A percentile compares a stretch with the other conserved stretches of the same genome.
phyloP scores from a whole-genome alignment of 202 grass and related monocot genomes.

The Musa balbisiana region DNA sequence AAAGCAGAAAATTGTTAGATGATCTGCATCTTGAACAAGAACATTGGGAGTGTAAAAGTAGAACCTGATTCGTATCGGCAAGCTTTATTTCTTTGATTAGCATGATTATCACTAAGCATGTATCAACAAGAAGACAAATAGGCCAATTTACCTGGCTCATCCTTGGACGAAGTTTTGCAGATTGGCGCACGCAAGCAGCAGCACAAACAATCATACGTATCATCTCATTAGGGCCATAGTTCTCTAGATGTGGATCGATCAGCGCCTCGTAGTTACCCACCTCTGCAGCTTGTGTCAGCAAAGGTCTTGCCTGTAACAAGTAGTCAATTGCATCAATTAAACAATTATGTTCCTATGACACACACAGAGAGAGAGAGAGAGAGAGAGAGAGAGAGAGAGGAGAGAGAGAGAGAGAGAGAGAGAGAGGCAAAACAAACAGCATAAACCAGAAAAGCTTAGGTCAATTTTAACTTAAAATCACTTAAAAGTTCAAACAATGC shows the following conservation, averaged over 20 bases:
- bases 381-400: too few species aligned
- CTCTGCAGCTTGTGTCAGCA: slow-evolving; percentile 7
- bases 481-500: too few species aligned
- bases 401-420: too few species aligned
- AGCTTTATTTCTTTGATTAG: not conserved
- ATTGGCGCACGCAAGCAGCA: slow-evolving; percentile 5
- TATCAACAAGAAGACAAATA: not conserved
- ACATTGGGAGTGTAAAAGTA: not conserved
- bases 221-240: slow-evolving; percentile 14
- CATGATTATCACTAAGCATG: not conserved
- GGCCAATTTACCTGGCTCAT: slow-evolving; percentile 27
- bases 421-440: too few species aligned
- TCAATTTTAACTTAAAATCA: too few species aligned
- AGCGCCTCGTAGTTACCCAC: slow-evolving; percentile 11
- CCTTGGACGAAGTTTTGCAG: slow-evolving; percentile 23
- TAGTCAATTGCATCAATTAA: not conserved
- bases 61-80: not conserved
- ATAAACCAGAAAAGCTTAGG: too few species aligned
- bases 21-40: too few species aligned
- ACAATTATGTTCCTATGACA: not conserved
- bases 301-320: slow-evolving; percentile 11
- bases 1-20: too few species aligned
- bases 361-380: too few species aligned
- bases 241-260: slow-evolving; percentile 2
- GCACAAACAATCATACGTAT: slow-evolving; percentile 12